Conservation (phyloP, 176 grass and related monocot genomes). For the Musa itinerans region DNA sequence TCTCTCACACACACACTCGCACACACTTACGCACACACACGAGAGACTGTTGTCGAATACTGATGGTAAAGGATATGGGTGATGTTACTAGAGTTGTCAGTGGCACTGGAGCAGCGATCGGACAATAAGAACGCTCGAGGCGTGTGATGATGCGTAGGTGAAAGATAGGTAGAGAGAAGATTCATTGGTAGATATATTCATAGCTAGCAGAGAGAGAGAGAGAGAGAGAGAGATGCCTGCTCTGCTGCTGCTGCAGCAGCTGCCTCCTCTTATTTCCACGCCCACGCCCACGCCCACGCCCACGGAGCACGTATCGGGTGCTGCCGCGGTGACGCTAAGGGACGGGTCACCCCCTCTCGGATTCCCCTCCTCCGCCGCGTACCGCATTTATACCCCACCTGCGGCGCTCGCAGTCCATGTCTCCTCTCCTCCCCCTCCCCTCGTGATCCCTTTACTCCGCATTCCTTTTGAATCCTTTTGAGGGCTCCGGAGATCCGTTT, state of each 20-base stretch:
- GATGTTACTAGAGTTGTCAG: slow-evolving; percentile 21
- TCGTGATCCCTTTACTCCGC: slow-evolving; percentile 2
- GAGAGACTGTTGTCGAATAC: not conserved
- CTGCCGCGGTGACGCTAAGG: not conserved
- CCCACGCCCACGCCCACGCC: not conserved
- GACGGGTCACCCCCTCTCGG: slow-evolving; percentile 27
- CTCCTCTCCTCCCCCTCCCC: slow-evolving; percentile 12
- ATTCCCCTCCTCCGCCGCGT: slow-evolving; percentile 22
- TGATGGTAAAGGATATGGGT: not conserved
- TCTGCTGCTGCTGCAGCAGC: not conserved
- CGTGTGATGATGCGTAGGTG: not conserved
- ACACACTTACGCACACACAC: not conserved
- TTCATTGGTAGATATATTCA: not conserved
- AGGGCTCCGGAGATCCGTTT: not conserved
- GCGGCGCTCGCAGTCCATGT: slow-evolving; percentile 19
- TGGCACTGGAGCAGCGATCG: not conserved
- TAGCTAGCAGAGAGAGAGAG: not conserved
- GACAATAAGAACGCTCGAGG: slow-evolving; percentile 11
- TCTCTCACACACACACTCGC: not conserved
- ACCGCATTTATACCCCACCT: slow-evolving; percentile 17
- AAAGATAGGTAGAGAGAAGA: not conserved
- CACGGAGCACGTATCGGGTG: not conserved
- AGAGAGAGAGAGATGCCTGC: not conserved
- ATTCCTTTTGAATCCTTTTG: not conserved
- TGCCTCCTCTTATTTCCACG: not conserved